Percentiles rank a stretch among this genome's conserved stretches.
phyloP scores from a whole-genome alignment of 2,329 filamentous ascomycete species.

The Phialophora verrucosa region DNA sequence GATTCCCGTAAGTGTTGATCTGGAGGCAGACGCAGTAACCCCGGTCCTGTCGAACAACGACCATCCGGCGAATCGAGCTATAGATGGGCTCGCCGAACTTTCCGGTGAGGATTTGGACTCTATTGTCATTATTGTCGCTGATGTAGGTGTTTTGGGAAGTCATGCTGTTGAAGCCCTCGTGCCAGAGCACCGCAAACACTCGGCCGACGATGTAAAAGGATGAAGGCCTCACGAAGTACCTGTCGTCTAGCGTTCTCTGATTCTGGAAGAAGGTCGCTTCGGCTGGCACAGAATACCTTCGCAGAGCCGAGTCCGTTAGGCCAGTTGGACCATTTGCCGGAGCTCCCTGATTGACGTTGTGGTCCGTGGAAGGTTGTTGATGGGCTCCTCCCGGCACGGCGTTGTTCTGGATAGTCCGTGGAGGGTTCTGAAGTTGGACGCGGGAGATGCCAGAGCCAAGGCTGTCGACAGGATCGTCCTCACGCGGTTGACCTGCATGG shows the following conservation, averaged over 20 bases:
- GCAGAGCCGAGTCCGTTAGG: not conserved
- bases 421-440: not conserved
- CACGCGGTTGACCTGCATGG: not conserved
- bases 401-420: not conserved
- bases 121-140: not conserved
- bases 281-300: not conserved
- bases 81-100: slow-evolving; percentile 36
- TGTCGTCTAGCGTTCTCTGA: not conserved
- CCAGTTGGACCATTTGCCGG: not conserved
- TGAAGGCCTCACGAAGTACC: not conserved
- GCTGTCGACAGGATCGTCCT: not conserved
- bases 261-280: not conserved
- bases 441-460: not conserved
- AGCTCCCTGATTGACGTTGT: too few species aligned
- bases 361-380: not conserved
- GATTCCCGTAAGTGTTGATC: slow-evolving; percentile 49
- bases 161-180: slow-evolving; percentile 4
- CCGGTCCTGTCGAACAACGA: slow-evolving; percentile 41
- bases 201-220: slow-evolving; percentile 1
- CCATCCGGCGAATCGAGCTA: slow-evolving; percentile 45
- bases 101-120: slow-evolving; percentile 12
- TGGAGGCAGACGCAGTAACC: slow-evolving; percentile 46
- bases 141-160: not conserved
- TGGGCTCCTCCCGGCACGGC: not conserved
- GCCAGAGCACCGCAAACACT: slow-evolving; percentile 13